Base-by-base conservation (phyloP, 2,329 filamentous ascomycete genomes). In the Coniochaeta hoffmannii region DNA sequence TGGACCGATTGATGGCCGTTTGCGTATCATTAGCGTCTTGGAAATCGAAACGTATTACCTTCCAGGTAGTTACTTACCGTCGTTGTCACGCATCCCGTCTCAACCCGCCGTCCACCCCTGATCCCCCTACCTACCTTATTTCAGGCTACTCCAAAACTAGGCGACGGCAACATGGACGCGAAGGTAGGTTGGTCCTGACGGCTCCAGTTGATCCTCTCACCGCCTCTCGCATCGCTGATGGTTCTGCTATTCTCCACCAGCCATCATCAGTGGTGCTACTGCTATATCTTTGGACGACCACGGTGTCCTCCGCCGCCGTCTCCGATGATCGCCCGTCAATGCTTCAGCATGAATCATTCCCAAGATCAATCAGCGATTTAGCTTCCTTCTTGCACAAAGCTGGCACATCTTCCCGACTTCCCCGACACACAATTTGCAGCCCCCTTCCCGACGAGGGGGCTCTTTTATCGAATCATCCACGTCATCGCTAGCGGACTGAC, bases 391-490 rank as follows among this genome's bases (percentile, higher is more conserved):
- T n/a, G n/a, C n/a, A n/a, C n/a, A n/a, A n/a, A n/a, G n/a, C n/a
- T n/a, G n/a, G n/a, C n/a, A n/a, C n/a, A n/a, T n/a, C n/a, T n/a
- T n/a, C n/a, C n/a, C n/a, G n/a, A n/a, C n/a, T n/a, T n/a, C n/a
- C n/a, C n/a, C n/a, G n/a, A n/a, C n/a, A n/a, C n/a, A n/a, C n/a
- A n/a, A n/a, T n/a, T n/a, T n/a, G n/a, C n/a, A n/a, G n/a, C n/a
- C n/a, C n/a, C n/a, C n/a, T n/a, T n/a, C n/a, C n/a, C n/a, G n/a
- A n/a, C n/a, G n/a, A n/a, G n/a, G n/a, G n/a, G n/a, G n/a, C n/a
- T 46, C 41, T 46, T 46, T n/a, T n/a, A n/a, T n/a, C n/a, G n/a
- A 46, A 46, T 46, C 49, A 51, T 34, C 49, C 28, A 51, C 49
- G 49, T 51, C 49, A 51, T 34, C 49, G 32, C 22, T 26, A 36